Evolutionary conservation across 805 yeast genomes (phyloP).

Genomic region (Candida corydali): DNA sequence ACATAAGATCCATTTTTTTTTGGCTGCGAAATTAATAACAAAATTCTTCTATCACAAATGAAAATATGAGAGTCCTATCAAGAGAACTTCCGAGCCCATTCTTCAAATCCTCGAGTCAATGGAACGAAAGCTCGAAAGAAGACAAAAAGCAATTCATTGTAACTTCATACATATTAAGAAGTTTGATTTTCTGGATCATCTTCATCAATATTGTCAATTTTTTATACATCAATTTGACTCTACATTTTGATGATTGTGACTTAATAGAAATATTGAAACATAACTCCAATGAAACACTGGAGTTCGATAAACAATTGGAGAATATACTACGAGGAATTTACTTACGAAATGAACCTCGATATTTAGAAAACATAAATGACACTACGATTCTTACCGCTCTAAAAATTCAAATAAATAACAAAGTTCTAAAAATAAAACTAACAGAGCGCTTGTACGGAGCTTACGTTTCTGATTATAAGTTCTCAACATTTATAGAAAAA

Average conservation of each 20-base stretch:
- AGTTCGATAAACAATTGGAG: slow-evolving; percentile 3
- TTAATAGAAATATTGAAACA: slow-evolving; percentile 5
- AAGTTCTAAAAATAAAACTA: background rate
- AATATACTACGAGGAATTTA: slow-evolving; percentile 15
- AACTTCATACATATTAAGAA: slow-evolving; percentile 1
- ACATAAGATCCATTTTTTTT: background rate
- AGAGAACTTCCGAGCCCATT: slow-evolving; percentile 8
- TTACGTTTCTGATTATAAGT: background rate
- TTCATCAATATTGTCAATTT: slow-evolving; percentile 5
- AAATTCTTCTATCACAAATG: slow-evolving; percentile 1
- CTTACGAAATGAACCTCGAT: slow-evolving; percentile 16
- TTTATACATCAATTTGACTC: background rate
- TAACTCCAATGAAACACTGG: background rate
- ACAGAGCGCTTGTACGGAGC: slow-evolving; percentile 3
- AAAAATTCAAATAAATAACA: slow-evolving; percentile 5
- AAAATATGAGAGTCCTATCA: slow-evolving; percentile 4
- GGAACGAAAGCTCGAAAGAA: slow-evolving; percentile 4
- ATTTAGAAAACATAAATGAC: slow-evolving; percentile 12
- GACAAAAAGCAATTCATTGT: background rate
- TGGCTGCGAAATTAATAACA: slow-evolving; percentile 8
- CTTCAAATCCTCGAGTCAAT: slow-evolving; percentile 5
- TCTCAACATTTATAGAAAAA: background rate
- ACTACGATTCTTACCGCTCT: slow-evolving; percentile 19
- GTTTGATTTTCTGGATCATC: slow-evolving; percentile 4
- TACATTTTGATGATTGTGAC: slow-evolving; percentile 5